Evolutionary conservation across 1,284 basidiomycete species (phyloP).

Genomic region (Rhodofomes roseus): DNA sequence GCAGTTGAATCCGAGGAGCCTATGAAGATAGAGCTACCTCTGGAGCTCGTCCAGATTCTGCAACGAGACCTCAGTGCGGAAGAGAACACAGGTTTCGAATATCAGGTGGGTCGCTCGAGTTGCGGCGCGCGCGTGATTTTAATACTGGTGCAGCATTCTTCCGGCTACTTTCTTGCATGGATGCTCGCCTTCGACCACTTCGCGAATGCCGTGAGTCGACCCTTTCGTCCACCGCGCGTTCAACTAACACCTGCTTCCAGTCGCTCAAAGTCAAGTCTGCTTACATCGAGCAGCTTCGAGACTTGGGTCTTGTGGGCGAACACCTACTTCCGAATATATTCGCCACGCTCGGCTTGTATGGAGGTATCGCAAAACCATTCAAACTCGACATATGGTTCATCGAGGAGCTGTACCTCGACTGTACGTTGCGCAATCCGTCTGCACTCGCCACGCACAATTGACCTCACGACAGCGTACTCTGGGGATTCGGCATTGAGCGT

Average conservation of each 20-base stretch:
- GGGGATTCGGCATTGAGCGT: slow-evolving; percentile 53
- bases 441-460: slow-evolving; percentile 7
- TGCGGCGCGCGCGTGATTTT: neutral
- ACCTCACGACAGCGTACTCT: slow-evolving; percentile 51
- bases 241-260: slow-evolving; percentile 32
- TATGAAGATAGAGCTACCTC: slow-evolving; percentile 55
- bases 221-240: neutral
- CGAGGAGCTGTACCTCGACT: slow-evolving; percentile 80
- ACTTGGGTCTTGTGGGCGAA: slow-evolving; percentile 57
- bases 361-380: slow-evolving; percentile 57
- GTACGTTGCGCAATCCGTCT: slow-evolving; percentile 42
- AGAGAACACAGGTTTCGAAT: slow-evolving; percentile 34
- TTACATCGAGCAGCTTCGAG: slow-evolving; percentile 85
- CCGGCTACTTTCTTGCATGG: slow-evolving; percentile 83
- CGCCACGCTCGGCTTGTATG: slow-evolving; percentile 61
- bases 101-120: slow-evolving; percentile 27
- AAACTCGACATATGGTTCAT: slow-evolving; percentile 82
- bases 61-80: slow-evolving; percentile 41
- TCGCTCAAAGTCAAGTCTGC: slow-evolving; percentile 77
- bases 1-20: slow-evolving; percentile 64
- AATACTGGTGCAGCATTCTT: slow-evolving; percentile 35
- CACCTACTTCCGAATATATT: slow-evolving; percentile 79
- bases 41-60: slow-evolving; percentile 64
- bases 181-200: slow-evolving; percentile 89
- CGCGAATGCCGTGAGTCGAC: slow-evolving; percentile 67